Evolutionary conservation across 208 protist genomes (phyloP), one percentile per base, ranked within the genome.

Genomic region (Trypanosoma melophagium): DNA sequence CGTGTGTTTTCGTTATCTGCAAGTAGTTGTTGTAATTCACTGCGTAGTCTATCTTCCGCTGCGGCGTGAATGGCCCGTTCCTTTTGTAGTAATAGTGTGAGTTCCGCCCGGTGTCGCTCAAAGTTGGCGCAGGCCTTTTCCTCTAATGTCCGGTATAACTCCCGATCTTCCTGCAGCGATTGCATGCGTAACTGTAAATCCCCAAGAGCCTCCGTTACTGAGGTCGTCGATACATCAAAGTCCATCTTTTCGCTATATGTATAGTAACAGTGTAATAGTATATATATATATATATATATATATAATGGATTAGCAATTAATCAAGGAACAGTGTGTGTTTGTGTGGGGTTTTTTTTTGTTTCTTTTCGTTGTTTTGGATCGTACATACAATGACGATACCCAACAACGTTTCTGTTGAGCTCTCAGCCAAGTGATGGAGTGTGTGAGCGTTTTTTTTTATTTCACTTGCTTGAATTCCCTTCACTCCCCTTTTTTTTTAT

Each of bases 81-180:
- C 65, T 84, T 90, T 51, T 89, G 81, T 38, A 67, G 55, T 10
- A 95, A 79, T 38, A 81, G 79, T 17, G 77, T 86, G 22, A 95
- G 71, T 41, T 95, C 86, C 42, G 73, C 65, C 0, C 90, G 81
- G 77, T 95, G 90, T 51, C 69, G 68, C 22, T 87, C 84, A 45
- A 91, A 92, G 45, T 76, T 79, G 28, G 69, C 60, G 42, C 76
- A 38, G 25, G 86, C 76, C 51, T 74, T 76, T 19, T 45, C 19
- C 60, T 66, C 70, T n/a, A 95, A 69, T 2, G 59, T 56, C 4
- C 28, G 35, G 65, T 78, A 89, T 71, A 83, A 68, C 45, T 81
- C 81, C 3, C 69, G 58, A 57, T 95, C 90, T 54, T 89, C 83
- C 52, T 73, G 63, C 31, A 91, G 51, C 0, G 77, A 69, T 41